phyloP scores from a whole-genome alignment of 2,329 filamentous ascomycete genomes.

The Pseudodiploospora longispora region DNA sequence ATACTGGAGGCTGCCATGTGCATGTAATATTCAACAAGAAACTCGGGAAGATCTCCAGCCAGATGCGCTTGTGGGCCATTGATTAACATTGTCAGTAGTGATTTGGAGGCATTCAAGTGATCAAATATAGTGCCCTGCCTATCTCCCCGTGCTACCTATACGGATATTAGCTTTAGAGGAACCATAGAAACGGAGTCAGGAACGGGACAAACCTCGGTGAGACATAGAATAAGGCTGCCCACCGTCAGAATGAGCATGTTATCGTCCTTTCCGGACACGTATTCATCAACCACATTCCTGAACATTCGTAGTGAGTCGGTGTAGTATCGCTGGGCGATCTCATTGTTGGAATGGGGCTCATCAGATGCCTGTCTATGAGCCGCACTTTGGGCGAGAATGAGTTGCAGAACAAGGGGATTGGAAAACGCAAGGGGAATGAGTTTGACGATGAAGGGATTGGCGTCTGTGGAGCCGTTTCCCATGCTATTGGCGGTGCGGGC shows the following conservation, averaged over 20 bases:
- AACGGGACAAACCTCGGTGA: conserved; percentile 32
- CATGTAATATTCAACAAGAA: conserved; percentile 40
- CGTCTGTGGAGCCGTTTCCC: conserved; percentile 37
- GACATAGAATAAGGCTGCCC: conserved; percentile 37
- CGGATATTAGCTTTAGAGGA: conserved; percentile 8
- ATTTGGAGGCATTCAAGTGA: conserved; percentile 35
- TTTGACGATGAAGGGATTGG: conserved; percentile 38
- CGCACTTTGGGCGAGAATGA: conserved; percentile 37
- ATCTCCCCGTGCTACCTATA: conserved; percentile 32
- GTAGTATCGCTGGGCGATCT: conserved; percentile 28
- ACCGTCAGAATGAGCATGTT: conserved; percentile 32
- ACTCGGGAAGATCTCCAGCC: conserved; percentile 31
- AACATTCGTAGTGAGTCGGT: conserved; percentile 28
- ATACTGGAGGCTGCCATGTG: conserved; percentile 39
- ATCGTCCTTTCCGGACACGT: conserved; percentile 24
- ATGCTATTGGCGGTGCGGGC: conserved; percentile 36
- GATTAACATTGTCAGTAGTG: conserved; percentile 30
- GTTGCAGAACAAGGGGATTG: conserved; percentile 35
- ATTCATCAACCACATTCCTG: conserved; percentile 24
- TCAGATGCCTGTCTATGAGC: conserved; percentile 28
- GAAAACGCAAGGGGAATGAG: conserved; percentile 38
- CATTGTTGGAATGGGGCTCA: conserved; percentile 16
- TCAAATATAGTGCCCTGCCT: conserved; percentile 37
- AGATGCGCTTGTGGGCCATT: conserved; percentile 22
- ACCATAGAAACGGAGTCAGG: too few relatives aligned